Evolutionary conservation across 139 green algal species (phyloP), one percentile per base, ranked within the genome.

Genomic region (Auxenochlorella protothecoides): DNA sequence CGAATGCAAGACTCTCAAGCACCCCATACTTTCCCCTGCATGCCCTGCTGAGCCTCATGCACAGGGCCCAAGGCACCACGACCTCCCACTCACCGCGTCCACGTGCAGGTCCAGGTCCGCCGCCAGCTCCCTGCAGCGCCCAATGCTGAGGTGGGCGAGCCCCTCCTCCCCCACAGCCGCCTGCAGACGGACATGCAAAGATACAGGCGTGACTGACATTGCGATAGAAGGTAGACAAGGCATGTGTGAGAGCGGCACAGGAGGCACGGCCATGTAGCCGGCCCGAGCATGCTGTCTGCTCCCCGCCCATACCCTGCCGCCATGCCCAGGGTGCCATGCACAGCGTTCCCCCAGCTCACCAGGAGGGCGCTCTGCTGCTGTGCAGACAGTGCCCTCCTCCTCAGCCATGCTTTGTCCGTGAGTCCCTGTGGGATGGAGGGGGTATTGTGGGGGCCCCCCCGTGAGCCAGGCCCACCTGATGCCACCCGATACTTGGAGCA

Each of bases 91-190:
- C 44, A 78, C 73, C 57, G 64, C 44, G 3, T 68, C 57, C 4
- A 52, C 55, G 10, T 66, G 73, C 73, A 78, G 51, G 44, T 15
- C 57, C 51, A 78, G 65, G 55, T 59, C 16, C 8, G 11, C 44
- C 0, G 73, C 56, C 63, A 78, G 52, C 65, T 78, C 10, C n/a
- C 10, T 5, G 8, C 51, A 59, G 11, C 59, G 64, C 15, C 16
- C 52, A 10, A 7, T 27, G 51, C 11, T 74, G 14, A 78, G 11
- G 13, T 0, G 5, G 11, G 10, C 16, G 12, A 57, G 13, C 0
- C 62, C 64, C 27, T 57, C 53, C 5, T 5, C 55, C 27, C 5
- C 16, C 11, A 72, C 53, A 55, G 27, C 51, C 10, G 55, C 72
- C 5, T 69, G 9, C 56, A 72, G 44, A 1, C 12, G 52, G 11